Conservation (phyloP, 495 filamentous ascomycete species). For the Penicillium roqueforti region DNA sequence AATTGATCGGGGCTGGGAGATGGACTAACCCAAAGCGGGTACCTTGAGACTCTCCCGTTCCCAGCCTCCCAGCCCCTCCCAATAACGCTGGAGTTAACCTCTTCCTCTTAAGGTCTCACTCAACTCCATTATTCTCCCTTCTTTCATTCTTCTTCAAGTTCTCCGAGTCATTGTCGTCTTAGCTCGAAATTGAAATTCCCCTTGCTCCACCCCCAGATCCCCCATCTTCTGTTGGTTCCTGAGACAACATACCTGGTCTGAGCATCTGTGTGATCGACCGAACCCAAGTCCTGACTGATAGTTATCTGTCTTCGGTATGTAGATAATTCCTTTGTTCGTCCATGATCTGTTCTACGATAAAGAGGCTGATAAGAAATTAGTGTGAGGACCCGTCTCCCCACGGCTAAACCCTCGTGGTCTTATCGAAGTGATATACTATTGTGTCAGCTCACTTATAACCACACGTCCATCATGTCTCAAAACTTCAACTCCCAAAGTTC, state of each 20-base stretch:
- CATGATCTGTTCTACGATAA: constrained; percentile 2
- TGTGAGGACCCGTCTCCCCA: constrained; percentile 22
- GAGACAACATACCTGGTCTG: constrained; percentile 3
- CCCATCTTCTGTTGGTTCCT: not conserved
- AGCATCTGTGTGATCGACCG: constrained; percentile 1
- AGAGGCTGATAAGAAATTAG: constrained; percentile 20
- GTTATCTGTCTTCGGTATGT: constrained; percentile 32
- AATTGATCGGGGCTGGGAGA: constrained; percentile 32
- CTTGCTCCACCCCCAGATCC: not conserved
- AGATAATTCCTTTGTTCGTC: constrained; percentile 18
- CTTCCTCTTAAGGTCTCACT: constrained; percentile 25
- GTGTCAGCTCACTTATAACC: constrained; percentile 3
- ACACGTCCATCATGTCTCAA: constrained; percentile 36
- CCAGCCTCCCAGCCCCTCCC: constrained; percentile 43
- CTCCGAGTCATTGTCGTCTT: constrained; percentile 1
- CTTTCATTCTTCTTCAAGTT: constrained; percentile 4
- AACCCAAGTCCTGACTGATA: not conserved
- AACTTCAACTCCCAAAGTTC: constrained; percentile 33
- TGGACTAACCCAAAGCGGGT: constrained; percentile 18
- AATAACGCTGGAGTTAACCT: constrained; percentile 13
- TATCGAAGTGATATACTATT: constrained; percentile 8
- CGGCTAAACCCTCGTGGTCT: constrained; percentile 14
- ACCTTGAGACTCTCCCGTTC: constrained; percentile 26
- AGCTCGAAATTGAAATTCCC: not conserved
- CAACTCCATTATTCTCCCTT: constrained; percentile 16